Evolutionary conservation across 345 rosid genomes (phyloP), one percentile per base, ranked within the genome.

Genomic region (Citrus unshiu): DNA sequence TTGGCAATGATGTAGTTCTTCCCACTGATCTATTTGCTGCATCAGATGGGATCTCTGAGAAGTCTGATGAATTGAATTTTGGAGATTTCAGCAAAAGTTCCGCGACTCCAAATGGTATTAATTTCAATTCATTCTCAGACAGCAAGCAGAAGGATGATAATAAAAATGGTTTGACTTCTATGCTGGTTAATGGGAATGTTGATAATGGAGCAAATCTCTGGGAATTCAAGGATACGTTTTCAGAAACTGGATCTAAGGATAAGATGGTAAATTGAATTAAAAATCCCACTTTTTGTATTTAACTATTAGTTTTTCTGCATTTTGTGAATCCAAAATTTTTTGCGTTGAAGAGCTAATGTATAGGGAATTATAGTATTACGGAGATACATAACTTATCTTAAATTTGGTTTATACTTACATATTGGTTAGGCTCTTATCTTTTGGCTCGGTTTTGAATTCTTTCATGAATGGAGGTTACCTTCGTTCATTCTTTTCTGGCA

Each of bases 201-300:
- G 70, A 34, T 75, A 69, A 81, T 78, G 85, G 68, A 34, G 87
- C 77, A 81, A 79, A 79, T 61, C 83, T 81, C 19, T 89, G 92
- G 95, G 86, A 78, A n/a, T 91, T 86, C 75, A 84, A 83, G 77
- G 87, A 83, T 78, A 64, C 85, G 27, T 80, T 78, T 80, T 81
- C 86, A 49, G 93, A 85, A 83, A 83, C 24, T 79, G 81, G 68
- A 77, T 76, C 81, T 22, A 72, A 81, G 72, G 71, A 85, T 35
- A 81, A 87, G 94, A 90, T 89, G 80, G 78, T 65, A 25, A 78
- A 46, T 85, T 81, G 68, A 58, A 46, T 46, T 71, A 35, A 30
- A 30, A 29, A 27, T 67, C 58, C 30, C 49, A 4, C 66, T 72
- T 51, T 71, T 21, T 56, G 54, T 35, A 24, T 7, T 81, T 58